Percentiles rank a stretch among this genome's conserved stretches.
These are phyloP conservation scores for Chimonanthus praecox DNA, from an alignment of 164 flowering plant genomes.

Conservation along the genomic window DNA sequence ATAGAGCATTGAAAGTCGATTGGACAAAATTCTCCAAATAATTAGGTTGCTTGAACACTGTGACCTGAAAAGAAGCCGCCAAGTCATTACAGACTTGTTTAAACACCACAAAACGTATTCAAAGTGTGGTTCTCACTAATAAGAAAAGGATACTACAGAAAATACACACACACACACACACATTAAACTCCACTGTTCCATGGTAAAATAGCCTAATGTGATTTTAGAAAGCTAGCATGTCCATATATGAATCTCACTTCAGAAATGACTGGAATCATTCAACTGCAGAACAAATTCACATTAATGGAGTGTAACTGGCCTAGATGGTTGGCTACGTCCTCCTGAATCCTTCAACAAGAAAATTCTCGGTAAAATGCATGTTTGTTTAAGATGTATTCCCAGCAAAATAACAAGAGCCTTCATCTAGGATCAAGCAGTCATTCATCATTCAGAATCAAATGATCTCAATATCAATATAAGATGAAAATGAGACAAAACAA, in stretches of 20 bases:
- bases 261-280: too few relatives aligned
- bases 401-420: background rate
- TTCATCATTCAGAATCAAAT: background rate
- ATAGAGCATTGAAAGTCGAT: constrained; percentile 79
- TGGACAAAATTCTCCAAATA: constrained; percentile 94
- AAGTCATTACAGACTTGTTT: background rate
- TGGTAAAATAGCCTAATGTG: background rate
- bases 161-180: background rate
- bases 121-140: background rate
- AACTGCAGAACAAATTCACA: too few relatives aligned
- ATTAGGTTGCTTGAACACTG: constrained; percentile 77
- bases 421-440: background rate
- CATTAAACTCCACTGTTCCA: background rate
- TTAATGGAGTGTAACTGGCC: too few relatives aligned
- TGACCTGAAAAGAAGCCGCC: constrained; percentile 54
- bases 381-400: background rate
- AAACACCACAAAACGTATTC: background rate
- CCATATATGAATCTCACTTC: too few relatives aligned
- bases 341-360: background rate
- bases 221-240: background rate
- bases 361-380: background rate
- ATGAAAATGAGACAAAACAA: background rate
- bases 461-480: too few relatives aligned
- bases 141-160: background rate
- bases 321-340: background rate